These are phyloP conservation scores for Pogostemon cablin DNA, from an alignment of 257 asterid species.

Conservation along the genomic window DNA sequence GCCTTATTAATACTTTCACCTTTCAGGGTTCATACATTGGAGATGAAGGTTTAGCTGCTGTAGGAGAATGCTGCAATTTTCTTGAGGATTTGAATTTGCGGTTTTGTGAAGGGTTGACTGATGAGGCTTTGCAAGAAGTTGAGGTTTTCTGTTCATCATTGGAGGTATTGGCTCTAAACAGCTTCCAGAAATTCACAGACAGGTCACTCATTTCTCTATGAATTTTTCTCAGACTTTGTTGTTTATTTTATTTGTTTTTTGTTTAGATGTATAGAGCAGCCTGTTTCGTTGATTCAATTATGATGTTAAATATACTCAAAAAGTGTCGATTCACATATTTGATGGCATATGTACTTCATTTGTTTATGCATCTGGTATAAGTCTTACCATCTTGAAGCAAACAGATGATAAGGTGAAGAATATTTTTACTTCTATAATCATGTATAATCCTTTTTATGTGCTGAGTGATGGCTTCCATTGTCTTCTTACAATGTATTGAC, in stretches of 20 bases:
- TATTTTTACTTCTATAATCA: constrained; percentile 12
- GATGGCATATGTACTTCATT: not conserved
- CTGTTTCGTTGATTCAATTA: constrained; percentile 17
- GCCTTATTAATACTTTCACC: constrained; percentile 31
- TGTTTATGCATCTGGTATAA: constrained; percentile 23
- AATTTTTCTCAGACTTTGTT: constrained; percentile 6
- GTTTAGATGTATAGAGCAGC: constrained; percentile 16
- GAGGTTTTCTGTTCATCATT: constrained; percentile 60
- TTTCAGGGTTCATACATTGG: constrained; percentile 84
- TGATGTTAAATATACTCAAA: not conserved
- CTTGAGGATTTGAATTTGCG: constrained; percentile 86
- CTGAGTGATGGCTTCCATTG: not conserved
- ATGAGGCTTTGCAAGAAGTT: constrained; percentile 70
- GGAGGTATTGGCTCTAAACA: constrained; percentile 77
- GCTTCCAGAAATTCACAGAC: constrained; percentile 88
- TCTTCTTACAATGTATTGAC: constrained; percentile 9
- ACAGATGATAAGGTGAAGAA: constrained; percentile 13
- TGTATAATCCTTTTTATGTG: not conserved
- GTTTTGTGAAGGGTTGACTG: constrained; percentile 87
- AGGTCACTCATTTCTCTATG: constrained; percentile 47
- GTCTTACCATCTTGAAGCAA: constrained; percentile 19
- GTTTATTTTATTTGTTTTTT: constrained; percentile 14
- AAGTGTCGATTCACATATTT: constrained; percentile 2
- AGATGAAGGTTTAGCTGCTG: constrained; percentile 83
- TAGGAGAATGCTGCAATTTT: constrained; percentile 67